Evolutionary conservation across 331 rosid species (phyloP).

Genomic region (Cydonia oblonga): DNA sequence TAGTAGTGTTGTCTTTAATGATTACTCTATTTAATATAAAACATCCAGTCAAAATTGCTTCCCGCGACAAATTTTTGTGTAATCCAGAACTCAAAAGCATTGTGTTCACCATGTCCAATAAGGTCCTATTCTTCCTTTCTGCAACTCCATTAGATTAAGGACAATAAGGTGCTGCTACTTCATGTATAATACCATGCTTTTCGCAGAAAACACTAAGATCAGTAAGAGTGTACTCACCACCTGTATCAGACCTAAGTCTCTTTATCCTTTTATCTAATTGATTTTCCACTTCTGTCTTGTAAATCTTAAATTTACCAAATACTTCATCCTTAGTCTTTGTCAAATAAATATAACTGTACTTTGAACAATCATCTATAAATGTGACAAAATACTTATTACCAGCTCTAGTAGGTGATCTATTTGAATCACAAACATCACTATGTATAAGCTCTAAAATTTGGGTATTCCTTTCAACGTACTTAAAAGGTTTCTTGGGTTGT

Average conservation of each 20-base stretch:
- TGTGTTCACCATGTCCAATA: not conserved
- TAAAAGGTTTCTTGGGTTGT: too few relatives aligned
- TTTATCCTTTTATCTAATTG: not conserved
- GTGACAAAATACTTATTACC: too few relatives aligned
- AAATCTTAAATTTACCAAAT: too few relatives aligned
- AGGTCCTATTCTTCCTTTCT: not conserved
- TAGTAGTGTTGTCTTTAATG: not conserved
- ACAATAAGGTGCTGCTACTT: not conserved
- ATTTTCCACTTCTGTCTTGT: not conserved
- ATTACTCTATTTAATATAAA: not conserved
- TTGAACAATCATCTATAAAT: not conserved
- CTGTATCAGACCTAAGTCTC: not conserved
- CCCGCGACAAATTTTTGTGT: not conserved
- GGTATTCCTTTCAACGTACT: too few relatives aligned
- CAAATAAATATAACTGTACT: not conserved
- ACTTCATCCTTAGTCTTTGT: not conserved
- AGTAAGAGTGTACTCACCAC: not conserved
- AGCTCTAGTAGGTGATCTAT: too few relatives aligned
- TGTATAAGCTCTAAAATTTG: too few relatives aligned
- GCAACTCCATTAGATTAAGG: not conserved
- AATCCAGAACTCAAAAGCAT: not conserved
- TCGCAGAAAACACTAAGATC: not conserved
- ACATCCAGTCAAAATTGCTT: too few relatives aligned
- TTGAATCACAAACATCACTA: too few relatives aligned
- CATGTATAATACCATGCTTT: not conserved